These are phyloP conservation scores for Phytophthora tubulina DNA, from an alignment of 352 stramenopile species.

Conservation along the genomic window DNA sequence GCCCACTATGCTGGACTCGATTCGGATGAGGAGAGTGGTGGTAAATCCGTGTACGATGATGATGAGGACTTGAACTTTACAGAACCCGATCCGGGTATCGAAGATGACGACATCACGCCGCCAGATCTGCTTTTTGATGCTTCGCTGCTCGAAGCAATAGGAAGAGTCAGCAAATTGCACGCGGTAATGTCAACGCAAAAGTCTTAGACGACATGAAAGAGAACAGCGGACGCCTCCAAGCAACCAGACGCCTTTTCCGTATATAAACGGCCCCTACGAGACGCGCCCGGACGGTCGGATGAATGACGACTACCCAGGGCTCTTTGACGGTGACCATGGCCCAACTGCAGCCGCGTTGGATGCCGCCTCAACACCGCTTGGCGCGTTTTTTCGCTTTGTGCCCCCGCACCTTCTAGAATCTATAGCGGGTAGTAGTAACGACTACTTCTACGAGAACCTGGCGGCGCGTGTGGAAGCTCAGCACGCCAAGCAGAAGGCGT, in stretches of 20 bases:
- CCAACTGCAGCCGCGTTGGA: neutral
- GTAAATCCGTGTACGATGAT: constrained; percentile 1
- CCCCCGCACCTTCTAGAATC: neutral
- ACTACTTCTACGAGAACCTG: constrained; percentile 18
- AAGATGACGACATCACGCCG: neutral
- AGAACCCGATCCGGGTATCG: neutral
- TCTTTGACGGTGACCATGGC: constrained; percentile 4
- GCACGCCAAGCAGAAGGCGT: neutral
- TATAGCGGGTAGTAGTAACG: constrained; percentile 1
- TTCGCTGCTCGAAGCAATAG: neutral
- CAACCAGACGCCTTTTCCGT: neutral
- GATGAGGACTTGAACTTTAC: neutral
- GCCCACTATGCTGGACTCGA: constrained; percentile 10
- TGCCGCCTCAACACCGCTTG: neutral
- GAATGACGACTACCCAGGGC: neutral
- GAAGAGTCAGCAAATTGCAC: neutral
- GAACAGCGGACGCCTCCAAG: neutral
- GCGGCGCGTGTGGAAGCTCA: constrained; percentile 9
- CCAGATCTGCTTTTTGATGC: constrained; percentile 10
- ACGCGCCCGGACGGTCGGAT: neutral
- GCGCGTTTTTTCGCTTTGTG: constrained; percentile 5
- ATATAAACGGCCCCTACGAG: constrained; percentile 21
- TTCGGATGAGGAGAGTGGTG: constrained; percentile 11
- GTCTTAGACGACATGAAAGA: neutral
- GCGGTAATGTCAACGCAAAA: neutral